Conservation (phyloP, 148 eudicot species). For the Chenopodium berlandieri region DNA sequence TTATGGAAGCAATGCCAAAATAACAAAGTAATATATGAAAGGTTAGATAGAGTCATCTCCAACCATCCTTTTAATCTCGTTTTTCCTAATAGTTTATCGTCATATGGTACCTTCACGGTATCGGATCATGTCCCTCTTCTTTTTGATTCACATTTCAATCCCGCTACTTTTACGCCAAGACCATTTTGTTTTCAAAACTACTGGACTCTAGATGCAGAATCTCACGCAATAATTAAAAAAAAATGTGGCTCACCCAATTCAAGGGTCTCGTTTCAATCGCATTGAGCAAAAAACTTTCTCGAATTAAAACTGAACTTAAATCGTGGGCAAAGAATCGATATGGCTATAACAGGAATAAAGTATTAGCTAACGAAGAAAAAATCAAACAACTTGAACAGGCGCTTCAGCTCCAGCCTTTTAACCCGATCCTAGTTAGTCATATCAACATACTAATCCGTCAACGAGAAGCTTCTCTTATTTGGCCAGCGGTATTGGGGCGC, state of each 20-base stretch:
- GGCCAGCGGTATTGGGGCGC: neutral
- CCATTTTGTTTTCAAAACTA: neutral
- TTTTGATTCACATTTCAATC: neutral
- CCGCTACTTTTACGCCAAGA: too few relatives aligned
- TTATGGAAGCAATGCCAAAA: too few relatives aligned
- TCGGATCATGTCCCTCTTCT: neutral
- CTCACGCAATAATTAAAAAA: neutral
- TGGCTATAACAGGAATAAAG: neutral
- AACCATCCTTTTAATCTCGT: too few relatives aligned
- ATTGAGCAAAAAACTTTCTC: neutral
- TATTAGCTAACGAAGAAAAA: neutral
- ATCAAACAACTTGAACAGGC: neutral
- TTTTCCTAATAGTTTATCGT: too few relatives aligned
- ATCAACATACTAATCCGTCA: neutral
- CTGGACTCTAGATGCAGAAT: neutral
- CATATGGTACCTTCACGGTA: neutral
- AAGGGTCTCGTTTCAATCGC: neutral
- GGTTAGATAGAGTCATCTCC: too few relatives aligned
- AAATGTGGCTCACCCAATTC: neutral
- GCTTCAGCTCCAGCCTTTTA: neutral
- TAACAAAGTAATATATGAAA: too few relatives aligned
- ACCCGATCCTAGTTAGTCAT: neutral
- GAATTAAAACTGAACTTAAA: neutral
- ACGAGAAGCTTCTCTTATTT: neutral
- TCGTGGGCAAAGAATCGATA: neutral